These are phyloP conservation scores for Prinsepia uniflora DNA, from an alignment of 306 rosid genomes.

Conservation along the genomic window DNA sequence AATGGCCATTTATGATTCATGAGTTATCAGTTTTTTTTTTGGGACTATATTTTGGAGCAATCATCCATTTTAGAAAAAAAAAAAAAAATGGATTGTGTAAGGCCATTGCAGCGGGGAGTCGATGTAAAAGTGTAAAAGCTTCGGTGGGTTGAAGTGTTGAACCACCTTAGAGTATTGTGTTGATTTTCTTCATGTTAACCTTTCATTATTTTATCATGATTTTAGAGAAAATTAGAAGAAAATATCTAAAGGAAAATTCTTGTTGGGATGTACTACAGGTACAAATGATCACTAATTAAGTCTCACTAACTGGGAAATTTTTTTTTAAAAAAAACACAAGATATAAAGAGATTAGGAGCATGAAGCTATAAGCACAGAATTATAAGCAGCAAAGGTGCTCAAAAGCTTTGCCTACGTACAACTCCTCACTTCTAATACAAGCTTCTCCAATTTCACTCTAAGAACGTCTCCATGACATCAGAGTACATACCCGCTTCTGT, in stretches of 20 bases:
- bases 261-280: slow-evolving; percentile 35
- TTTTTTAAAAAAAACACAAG: slow-evolving; percentile 31
- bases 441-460: slow-evolving; percentile 54
- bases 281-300: slow-evolving; percentile 39
- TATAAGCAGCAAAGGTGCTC: slow-evolving; percentile 34
- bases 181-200: neutral
- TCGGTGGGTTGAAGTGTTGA: too few relatives aligned
- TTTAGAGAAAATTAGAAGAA: neutral
- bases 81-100: neutral
- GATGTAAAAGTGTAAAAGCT: neutral
- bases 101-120: neutral
- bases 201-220: neutral
- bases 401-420: slow-evolving; percentile 59
- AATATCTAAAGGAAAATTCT: neutral
- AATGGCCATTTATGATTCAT: too few relatives aligned
- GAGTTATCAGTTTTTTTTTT: too few relatives aligned
- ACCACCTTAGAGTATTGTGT: too few relatives aligned
- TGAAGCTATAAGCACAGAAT: slow-evolving; percentile 37
- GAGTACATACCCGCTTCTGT: slow-evolving; percentile 74
- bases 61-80: neutral
- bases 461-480: slow-evolving; percentile 85
- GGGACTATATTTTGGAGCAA: neutral
- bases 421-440: slow-evolving; percentile 27
- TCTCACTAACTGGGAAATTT: slow-evolving; percentile 27
- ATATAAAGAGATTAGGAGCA: slow-evolving; percentile 30